Conservation (phyloP, 768 basidiomycete genomes). For the Boletus patriciae region DNA sequence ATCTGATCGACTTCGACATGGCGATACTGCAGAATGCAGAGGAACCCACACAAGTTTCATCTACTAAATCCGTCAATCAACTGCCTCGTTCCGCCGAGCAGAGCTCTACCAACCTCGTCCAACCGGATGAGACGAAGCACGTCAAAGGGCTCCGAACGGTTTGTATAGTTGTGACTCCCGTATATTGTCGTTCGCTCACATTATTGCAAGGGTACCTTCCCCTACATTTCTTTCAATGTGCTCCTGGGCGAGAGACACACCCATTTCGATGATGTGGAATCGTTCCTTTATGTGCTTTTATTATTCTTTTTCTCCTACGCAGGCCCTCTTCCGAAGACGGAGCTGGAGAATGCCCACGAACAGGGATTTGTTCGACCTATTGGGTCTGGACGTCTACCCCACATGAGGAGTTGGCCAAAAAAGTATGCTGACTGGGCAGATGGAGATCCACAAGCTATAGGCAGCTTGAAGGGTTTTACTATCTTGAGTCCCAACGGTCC, state of each 20-base stretch:
- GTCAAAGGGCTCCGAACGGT: not conserved
- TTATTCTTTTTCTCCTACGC: slow-evolving; percentile 16
- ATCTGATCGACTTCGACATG: slow-evolving; percentile 32
- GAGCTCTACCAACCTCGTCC: not conserved
- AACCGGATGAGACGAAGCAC: not conserved
- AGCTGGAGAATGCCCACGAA: not conserved
- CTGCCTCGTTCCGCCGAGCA: not conserved
- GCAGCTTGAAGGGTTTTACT: rapidly evolving
- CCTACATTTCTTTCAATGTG: slow-evolving; percentile 13
- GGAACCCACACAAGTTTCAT: not conserved
- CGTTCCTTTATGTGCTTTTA: slow-evolving; percentile 17
- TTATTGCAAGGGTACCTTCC: not conserved
- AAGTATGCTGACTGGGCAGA: not conserved
- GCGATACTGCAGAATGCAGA: not conserved
- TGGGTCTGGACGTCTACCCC: not conserved
- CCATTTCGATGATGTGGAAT: slow-evolving; percentile 15
- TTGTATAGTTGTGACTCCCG: not conserved
- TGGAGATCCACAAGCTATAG: not conserved
- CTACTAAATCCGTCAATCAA: not conserved
- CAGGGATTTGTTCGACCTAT: not conserved
- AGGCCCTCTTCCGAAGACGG: not conserved
- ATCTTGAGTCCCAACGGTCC: not conserved
- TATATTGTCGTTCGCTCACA: not conserved
- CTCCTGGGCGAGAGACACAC: slow-evolving; percentile 9
- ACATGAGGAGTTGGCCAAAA: slow-evolving; percentile 6